These are phyloP conservation scores for Cladophialophora bantiana DNA, from an alignment of 2,329 filamentous ascomycete species.

Conservation along the genomic window DNA sequence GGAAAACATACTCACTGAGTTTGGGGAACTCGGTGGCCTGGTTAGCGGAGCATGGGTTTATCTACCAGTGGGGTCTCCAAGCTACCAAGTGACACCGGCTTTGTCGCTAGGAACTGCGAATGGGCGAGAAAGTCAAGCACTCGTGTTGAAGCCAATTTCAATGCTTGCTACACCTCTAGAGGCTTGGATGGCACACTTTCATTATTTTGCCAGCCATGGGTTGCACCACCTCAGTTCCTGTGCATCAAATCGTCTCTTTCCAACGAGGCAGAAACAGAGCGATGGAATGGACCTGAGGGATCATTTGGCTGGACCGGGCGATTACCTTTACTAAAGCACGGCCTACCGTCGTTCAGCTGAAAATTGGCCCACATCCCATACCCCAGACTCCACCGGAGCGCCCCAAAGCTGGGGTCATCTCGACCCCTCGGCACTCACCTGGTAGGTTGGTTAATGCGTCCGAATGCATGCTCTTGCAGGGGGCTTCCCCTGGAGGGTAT, in stretches of 20 bases:
- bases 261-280: conserved; percentile 5
- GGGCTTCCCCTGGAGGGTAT: background rate
- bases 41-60: background rate
- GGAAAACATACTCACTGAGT: conserved; percentile 3
- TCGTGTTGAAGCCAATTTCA: conserved; percentile 1
- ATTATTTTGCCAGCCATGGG: conserved; percentile 1
- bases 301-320: conserved; percentile 20
- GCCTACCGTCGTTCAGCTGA: conserved; percentile 12
- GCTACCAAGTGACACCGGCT: conserved; percentile 1
- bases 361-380: background rate
- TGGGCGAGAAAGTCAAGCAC: conserved; percentile 15
- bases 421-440: conserved; percentile 18
- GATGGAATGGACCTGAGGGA: background rate
- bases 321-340: conserved; percentile 18
- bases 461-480: background rate
- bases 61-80: conserved; percentile 15
- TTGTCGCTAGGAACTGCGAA: background rate
- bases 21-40: background rate
- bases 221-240: conserved; percentile 4
- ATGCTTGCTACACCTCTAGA: conserved; percentile 8
- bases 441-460: conserved; percentile 13
- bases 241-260: background rate
- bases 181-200: background rate
- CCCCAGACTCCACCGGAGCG: conserved; percentile 20
- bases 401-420: conserved; percentile 20